phyloP scores from a whole-genome alignment of 352 stramenopile species.

The Blastocystis sp. region DNA sequence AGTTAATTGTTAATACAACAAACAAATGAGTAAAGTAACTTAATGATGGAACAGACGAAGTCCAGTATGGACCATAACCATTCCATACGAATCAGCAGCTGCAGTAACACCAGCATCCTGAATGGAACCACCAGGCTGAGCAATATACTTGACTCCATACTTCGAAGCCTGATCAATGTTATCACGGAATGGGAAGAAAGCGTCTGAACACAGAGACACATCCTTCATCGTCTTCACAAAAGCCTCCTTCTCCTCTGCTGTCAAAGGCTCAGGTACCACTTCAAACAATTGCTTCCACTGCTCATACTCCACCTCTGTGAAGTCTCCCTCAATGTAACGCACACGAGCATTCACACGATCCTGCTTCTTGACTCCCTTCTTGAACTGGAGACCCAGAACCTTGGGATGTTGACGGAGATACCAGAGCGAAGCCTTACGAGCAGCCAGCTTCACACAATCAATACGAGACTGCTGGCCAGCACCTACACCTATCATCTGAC shows the following conservation, averaged over 20 bases:
- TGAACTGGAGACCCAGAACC: slow-evolving; percentile 88
- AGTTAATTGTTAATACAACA: too few species aligned
- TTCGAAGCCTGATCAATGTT: slow-evolving; percentile 74
- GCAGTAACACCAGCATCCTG: slow-evolving; percentile 82
- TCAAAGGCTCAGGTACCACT: slow-evolving; percentile 82
- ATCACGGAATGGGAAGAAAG: slow-evolving; percentile 99
- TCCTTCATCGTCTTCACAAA: slow-evolving; percentile 74
- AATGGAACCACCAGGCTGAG: slow-evolving; percentile 84
- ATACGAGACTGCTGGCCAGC: slow-evolving; percentile 96
- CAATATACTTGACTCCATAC: slow-evolving; percentile 91
- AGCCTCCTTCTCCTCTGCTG: slow-evolving; percentile 82
- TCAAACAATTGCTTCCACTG: slow-evolving; percentile 91
- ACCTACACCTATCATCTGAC: slow-evolving; percentile 98
- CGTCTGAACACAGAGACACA: slow-evolving; percentile 91
- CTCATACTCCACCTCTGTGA: slow-evolving; percentile 85
- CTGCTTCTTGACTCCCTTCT: slow-evolving; percentile 90
- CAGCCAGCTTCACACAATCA: slow-evolving; percentile 96
- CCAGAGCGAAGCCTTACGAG: slow-evolving; percentile 91
- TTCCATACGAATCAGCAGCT: slow-evolving; percentile 93
- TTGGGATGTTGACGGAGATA: slow-evolving; percentile 94
- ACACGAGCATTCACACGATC: slow-evolving; percentile 97
- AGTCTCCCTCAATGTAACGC: slow-evolving; percentile 98
- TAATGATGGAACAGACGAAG: slow-evolving; percentile 99
- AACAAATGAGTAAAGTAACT: neutral
- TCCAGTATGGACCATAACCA: slow-evolving; percentile 96